Percentiles rank a stretch among this genome's conserved stretches.
phyloP scores from a whole-genome alignment of 1,284 basidiomycete genomes.

The Schizophyllum amplum region DNA sequence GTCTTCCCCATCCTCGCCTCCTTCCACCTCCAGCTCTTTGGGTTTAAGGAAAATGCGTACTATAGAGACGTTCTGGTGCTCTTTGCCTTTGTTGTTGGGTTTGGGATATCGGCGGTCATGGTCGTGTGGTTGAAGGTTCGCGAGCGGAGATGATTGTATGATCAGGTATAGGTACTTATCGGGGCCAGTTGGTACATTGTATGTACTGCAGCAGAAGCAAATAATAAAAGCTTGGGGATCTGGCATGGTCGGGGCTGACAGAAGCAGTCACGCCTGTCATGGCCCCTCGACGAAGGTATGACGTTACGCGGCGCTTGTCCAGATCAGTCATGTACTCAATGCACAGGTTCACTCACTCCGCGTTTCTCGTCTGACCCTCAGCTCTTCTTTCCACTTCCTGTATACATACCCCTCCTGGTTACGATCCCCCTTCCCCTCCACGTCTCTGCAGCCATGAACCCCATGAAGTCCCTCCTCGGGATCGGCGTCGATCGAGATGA shows the following conservation, averaged over 20 bases:
- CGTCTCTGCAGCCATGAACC: neutral
- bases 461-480: neutral
- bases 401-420: too few species aligned
- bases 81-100: constrained; percentile 78
- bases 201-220: neutral
- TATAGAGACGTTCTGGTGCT: constrained; percentile 81
- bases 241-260: too few species aligned
- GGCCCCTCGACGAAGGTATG: neutral
- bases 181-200: neutral
- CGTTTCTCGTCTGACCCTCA: neutral
- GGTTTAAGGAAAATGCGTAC: constrained; percentile 69
- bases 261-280: too few species aligned
- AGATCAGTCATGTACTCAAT: neutral
- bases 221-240: too few species aligned
- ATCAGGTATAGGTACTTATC: neutral
- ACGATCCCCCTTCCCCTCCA: neutral
- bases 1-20: neutral
- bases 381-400: neutral
- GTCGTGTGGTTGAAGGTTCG: constrained; percentile 70
- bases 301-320: neutral
- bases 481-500: neutral
- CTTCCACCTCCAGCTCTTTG: constrained; percentile 53
- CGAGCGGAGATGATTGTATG: constrained; percentile 34
- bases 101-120: constrained; percentile 57
- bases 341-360: neutral